phyloP scores from a whole-genome alignment of 2,329 filamentous ascomycete species.

The Aquanectria penicillioides region DNA sequence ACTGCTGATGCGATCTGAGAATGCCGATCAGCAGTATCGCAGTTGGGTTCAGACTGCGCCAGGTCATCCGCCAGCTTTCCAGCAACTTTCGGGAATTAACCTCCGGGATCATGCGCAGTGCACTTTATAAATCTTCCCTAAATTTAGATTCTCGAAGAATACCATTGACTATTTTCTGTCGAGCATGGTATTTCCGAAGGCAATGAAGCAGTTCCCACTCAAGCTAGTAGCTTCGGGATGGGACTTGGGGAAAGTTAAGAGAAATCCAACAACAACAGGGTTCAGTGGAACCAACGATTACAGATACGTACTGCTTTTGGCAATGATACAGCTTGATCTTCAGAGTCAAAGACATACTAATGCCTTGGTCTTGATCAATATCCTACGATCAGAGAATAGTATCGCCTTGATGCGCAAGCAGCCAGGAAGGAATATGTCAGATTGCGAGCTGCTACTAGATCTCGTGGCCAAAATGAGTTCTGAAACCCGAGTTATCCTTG shows the following conservation, averaged over 20 bases:
- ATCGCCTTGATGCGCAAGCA: slow-evolving; percentile 14
- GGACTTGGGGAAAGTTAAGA: slow-evolving; percentile 65
- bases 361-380: slow-evolving; percentile 68
- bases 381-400: slow-evolving; percentile 65
- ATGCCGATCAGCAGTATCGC: slow-evolving; percentile 61
- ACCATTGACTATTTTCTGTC: slow-evolving; percentile 72
- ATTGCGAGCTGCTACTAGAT: slow-evolving; percentile 55
- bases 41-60: slow-evolving; percentile 54
- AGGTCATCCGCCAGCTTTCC: slow-evolving; percentile 49
- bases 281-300: slow-evolving; percentile 79
- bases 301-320: slow-evolving; percentile 64
- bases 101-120: slow-evolving; percentile 64
- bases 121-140: slow-evolving; percentile 59
- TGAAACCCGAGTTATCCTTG: slow-evolving; percentile 68
- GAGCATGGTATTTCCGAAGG: slow-evolving; percentile 67
- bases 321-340: slow-evolving; percentile 65
- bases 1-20: slow-evolving; percentile 61
- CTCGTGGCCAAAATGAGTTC: slow-evolving; percentile 50
- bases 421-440: background rate
- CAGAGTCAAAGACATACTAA: slow-evolving; percentile 70
- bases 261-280: slow-evolving; percentile 63
- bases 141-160: slow-evolving; percentile 60
- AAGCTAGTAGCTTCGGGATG: slow-evolving; percentile 74
- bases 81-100: slow-evolving; percentile 63
- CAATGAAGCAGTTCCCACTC: slow-evolving; percentile 68